These are phyloP conservation scores for Metschnikowia sp. DNA, from an alignment of 805 yeast genomes.

Conservation along the genomic window DNA sequence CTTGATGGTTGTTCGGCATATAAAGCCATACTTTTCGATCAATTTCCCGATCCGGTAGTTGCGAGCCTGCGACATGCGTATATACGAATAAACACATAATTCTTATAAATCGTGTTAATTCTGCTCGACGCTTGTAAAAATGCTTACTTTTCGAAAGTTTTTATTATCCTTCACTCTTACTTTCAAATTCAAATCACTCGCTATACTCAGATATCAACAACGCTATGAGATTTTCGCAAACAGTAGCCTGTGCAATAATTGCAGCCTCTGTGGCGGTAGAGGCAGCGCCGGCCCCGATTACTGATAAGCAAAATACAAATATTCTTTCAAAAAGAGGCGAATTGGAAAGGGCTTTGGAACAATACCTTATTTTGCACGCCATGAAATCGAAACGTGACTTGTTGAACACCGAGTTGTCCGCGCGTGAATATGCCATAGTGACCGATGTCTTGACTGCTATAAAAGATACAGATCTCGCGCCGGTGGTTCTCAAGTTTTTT, in stretches of 20 bases:
- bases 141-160: background rate
- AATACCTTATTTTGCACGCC: conserved; percentile 19
- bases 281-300: conserved; percentile 34
- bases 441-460: conserved; percentile 38
- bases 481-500: conserved; percentile 31
- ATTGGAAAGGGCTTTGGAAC: conserved; percentile 22
- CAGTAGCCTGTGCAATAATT: conserved; percentile 29
- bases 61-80: background rate
- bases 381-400: conserved; percentile 30
- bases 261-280: conserved; percentile 24
- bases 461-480: conserved; percentile 35
- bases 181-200: conserved; percentile 4
- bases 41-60: background rate
- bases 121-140: too few species aligned
- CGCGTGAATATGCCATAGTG: conserved; percentile 39
- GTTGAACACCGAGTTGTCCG: conserved; percentile 23
- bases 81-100: too few species aligned
- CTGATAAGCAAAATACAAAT: conserved; percentile 5
- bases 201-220: background rate
- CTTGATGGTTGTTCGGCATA: background rate
- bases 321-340: conserved; percentile 14
- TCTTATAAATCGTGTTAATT: too few species aligned
- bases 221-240: conserved; percentile 30
- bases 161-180: too few species aligned
- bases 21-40: background rate